A percentile compares a stretch with the other conserved stretches of the same genome.
These are phyloP conservation scores for Erodium trifolium DNA, from an alignment of 441 rosid species.

Conservation along the genomic window DNA sequence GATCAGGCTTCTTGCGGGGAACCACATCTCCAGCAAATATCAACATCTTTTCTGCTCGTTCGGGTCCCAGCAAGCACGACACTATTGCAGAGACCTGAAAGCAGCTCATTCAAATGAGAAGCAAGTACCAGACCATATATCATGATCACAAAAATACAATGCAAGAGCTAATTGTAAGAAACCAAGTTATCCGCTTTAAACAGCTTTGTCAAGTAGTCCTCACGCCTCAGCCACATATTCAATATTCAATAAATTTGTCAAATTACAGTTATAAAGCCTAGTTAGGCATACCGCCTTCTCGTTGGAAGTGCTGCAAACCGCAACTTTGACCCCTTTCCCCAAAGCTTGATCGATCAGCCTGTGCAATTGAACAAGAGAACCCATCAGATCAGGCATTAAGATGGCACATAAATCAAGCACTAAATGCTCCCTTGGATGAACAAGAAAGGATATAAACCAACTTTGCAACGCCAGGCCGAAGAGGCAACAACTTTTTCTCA, in stretches of 20 bases:
- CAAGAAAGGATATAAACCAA: conserved; percentile 26
- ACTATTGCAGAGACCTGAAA: conserved; percentile 88
- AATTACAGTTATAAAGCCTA: conserved; percentile 50
- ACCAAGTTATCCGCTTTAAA: neutral
- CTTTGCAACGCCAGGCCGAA: conserved; percentile 95
- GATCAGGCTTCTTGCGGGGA: conserved; percentile 90
- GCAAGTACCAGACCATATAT: neutral
- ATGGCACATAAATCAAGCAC: neutral
- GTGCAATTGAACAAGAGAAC: conserved; percentile 19
- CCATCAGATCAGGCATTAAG: conserved; percentile 7
- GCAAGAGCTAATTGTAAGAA: neutral
- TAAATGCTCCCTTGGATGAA: conserved; percentile 6
- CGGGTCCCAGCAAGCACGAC: conserved; percentile 82
- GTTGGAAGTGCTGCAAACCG: conserved; percentile 94
- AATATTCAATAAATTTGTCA: conserved; percentile 13
- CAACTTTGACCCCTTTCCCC: conserved; percentile 69
- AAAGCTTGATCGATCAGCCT: conserved; percentile 90
- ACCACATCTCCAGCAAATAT: conserved; percentile 97
- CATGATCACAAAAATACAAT: neutral
- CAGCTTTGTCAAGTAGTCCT: neutral
- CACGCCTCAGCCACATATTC: conserved; percentile 9
- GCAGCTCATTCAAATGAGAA: conserved; percentile 13
- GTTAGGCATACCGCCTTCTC: conserved; percentile 81
- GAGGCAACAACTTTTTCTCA: conserved; percentile 77
- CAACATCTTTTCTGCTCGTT: conserved; percentile 70